Evolutionary conservation across 148 eudicot species (phyloP).

Genomic region (Cornus suecica): DNA sequence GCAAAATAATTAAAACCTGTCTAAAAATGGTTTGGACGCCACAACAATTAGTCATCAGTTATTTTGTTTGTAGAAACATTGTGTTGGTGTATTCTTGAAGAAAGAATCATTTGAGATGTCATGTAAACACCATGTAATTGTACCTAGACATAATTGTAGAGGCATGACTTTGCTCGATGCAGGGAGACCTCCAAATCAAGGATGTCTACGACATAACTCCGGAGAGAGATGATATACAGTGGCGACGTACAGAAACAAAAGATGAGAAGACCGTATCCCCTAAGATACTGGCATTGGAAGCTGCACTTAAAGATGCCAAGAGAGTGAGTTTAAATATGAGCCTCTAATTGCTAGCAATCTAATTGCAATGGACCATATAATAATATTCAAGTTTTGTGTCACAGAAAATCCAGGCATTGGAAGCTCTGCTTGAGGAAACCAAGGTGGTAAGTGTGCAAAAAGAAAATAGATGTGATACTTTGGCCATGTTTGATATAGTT

Average conservation of each 20-base stretch:
- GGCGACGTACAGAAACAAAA: background rate
- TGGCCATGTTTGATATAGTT: no score
- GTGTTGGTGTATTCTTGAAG: background rate
- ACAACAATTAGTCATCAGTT: background rate
- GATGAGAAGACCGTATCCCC: conserved; percentile 13
- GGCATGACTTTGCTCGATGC: conserved; percentile 3
- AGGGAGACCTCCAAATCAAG: conserved; percentile 15
- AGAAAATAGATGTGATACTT: background rate
- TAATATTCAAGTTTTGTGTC: conserved; percentile 1
- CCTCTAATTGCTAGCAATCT: background rate
- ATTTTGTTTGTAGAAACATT: background rate
- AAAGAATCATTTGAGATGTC: background rate
- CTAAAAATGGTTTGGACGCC: background rate
- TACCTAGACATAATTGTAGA: background rate
- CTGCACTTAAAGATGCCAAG: conserved; percentile 30
- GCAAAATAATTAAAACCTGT: no score
- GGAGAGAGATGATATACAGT: background rate
- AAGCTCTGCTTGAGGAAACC: conserved; percentile 37
- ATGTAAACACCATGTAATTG: background rate
- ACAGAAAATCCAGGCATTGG: conserved; percentile 45
- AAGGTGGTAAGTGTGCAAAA: conserved; percentile 32
- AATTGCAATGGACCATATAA: background rate
- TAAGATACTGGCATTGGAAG: conserved; percentile 36
- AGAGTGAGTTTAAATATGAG: conserved; percentile 15
- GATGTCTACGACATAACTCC: conserved; percentile 13